Evolutionary conservation across 2,329 filamentous ascomycete genomes (phyloP), one percentile per base, ranked within the genome.

Genomic region (Metarhizium brunneum): DNA sequence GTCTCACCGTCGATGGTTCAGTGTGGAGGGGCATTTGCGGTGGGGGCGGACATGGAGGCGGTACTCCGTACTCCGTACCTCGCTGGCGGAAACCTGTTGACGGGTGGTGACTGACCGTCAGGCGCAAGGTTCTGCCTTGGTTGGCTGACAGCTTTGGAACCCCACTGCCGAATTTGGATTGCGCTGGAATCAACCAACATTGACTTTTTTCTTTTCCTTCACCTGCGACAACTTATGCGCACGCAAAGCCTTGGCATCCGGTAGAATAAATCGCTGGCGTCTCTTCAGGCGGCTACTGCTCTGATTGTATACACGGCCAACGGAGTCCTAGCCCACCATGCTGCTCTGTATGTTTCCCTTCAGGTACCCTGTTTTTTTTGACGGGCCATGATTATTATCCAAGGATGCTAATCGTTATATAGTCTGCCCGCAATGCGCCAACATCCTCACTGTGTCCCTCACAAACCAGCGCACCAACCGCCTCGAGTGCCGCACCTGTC

Each of bases 401-500:
- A 25, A 25, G 25, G 25, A 25, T 25, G 25, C 25, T 25, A 25
- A 38, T 35, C 18, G 25, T 53, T 42, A 25, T 54, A 38, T 63
- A 88, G 87, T 92, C 82, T 94, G 89, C 71, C 89, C 89, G 52
- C 83, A 83, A 69, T 94, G 89, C 78, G 85, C 85, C 71, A 94
- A 92, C 76, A 85, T 90, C 71, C 83, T 94, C 67, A 90, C 87
- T 66, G 85, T 92, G 65, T 84, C 84, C 57, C 69, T 76, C 52
- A 78, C 78, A 60, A 77, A 75, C 60, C 76, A 73, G 52, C 77
- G 79, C 57, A 75, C 73, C 65, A 96, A 96, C 76, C 87, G 91
- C 56, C 90, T 97, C 72, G 90, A 95, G 73, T 99, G 94, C 76
- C 88, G 90, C 57, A 95, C 91, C 56, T 99, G 94, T 65, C 92